Evolutionary conservation across 2,329 filamentous ascomycete genomes (phyloP).

Genomic region (Pseudogymnoascus sp.): DNA sequence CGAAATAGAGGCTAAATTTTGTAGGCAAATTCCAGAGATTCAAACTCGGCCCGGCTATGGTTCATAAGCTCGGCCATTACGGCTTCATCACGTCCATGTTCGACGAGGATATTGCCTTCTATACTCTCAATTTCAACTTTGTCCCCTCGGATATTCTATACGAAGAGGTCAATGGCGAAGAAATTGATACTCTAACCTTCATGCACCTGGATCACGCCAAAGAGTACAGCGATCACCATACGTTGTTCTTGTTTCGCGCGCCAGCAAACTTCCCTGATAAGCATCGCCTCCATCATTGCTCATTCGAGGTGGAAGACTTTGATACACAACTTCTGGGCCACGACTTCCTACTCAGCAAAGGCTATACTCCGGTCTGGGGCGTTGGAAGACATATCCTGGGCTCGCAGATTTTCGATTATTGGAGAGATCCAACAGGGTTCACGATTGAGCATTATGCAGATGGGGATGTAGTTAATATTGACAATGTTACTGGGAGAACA

Average conservation of each 20-base stretch:
- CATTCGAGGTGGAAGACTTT: conserved; percentile 62
- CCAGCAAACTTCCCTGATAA: too few relatives aligned
- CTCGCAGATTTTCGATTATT: conserved; percentile 45
- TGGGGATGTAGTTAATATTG: too few relatives aligned
- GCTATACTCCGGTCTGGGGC: conserved; percentile 41
- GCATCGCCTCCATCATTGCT: conserved; percentile 40
- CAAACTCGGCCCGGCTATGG: conserved; percentile 22
- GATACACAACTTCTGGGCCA: conserved; percentile 62
- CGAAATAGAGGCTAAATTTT: too few relatives aligned
- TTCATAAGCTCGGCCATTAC: conserved; percentile 33
- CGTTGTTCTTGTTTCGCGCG: too few relatives aligned
- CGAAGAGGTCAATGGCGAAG: too few relatives aligned
- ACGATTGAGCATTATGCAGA: conserved; percentile 39
- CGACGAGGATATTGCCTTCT: conserved; percentile 29
- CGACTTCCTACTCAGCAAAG: conserved; percentile 45
- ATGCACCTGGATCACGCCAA: conserved; percentile 44
- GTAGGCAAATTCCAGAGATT: conserved; percentile 28
- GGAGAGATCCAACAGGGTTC: conserved; percentile 27
- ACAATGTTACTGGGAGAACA: too few relatives aligned
- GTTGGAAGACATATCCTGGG: conserved; percentile 43
- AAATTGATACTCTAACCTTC: conserved; percentile 37
- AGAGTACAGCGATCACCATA: conserved; percentile 43
- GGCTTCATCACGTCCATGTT: conserved; percentile 29
- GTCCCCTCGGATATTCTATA: conserved; percentile 28
- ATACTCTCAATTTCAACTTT: conserved; percentile 35